Base-by-base conservation (phyloP, 2,329 filamentous ascomycete genomes). In the Aspergillus sp. region DNA sequence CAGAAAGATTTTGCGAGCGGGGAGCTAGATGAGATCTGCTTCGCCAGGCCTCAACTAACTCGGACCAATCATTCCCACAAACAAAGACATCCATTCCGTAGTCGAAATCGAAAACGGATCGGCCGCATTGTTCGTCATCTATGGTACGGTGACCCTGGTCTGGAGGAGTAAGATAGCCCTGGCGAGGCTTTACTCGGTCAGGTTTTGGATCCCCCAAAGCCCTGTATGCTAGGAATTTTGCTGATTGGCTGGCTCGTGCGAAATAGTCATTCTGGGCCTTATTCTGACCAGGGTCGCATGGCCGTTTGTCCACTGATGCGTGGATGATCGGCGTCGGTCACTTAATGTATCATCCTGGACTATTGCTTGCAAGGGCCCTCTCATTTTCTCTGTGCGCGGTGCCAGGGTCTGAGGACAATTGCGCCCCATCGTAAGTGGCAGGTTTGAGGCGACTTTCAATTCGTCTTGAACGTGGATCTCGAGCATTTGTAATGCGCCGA, bases 11-110 rank as follows among this genome's bases (percentile, higher is more conserved):
- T 38, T 27, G 34, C 27, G 54, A 49, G 56, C 42, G 44, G 43
- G 50, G 53, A 56, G 56, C 52, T 50, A 55, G 58, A 57, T 52
- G 55, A 52, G 56, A 63, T 62, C 58, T 54, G 52, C 59, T 54
- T 57, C 49, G 52, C 53, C 51, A 58, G 45, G 48, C 45, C 52
- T 52, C 45, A 43, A 58, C 58, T 52, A 63, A 61, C 60, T 64
- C 61, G 58, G 60, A 52, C 63, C 59, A 64, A 47, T 46, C 39
- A 56, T 56, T 53, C 50, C 49, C 48, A 49, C 45, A 46, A 53
- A 46, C 47, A 45, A 42, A 26, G 44, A 19, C 19, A 19, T 48
- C 44, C 44, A 34, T 49, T 41, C 48, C 49, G 52, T 47, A 44
- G 34, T 44, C 51, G 55, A 53, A 55, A 32, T 6, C 45, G 50